Evolutionary conservation across 1,139 yeast species (phyloP).

Genomic region (Arxiozyma slooffiae): DNA sequence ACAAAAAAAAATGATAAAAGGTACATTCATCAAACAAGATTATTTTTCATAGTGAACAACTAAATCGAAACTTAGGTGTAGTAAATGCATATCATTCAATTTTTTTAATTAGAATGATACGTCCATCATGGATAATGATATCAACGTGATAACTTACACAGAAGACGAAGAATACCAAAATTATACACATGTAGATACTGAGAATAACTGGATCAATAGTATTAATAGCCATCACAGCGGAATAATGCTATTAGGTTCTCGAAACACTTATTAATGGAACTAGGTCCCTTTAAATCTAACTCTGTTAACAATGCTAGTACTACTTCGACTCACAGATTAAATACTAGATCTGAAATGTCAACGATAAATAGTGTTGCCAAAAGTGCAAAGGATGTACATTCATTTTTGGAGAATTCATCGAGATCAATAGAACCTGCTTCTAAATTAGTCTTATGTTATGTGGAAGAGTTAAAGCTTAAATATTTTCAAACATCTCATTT

Average conservation of each 20-base stretch:
- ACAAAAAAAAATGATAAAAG: not conserved
- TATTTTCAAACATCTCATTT: constrained; percentile 29
- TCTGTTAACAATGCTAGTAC: not conserved
- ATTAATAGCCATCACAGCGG: not conserved
- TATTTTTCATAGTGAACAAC: constrained; percentile 5
- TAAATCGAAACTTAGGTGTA: constrained; percentile 21
- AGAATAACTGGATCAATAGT: not conserved
- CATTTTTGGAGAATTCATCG: not conserved
- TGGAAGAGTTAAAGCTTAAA: constrained; percentile 28
- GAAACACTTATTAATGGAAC: not conserved
- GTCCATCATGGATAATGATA: not conserved
- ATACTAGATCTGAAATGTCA: not conserved
- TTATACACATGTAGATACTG: not conserved
- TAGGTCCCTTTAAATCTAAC: not conserved
- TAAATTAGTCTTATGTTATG: constrained; percentile 28
- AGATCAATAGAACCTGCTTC: constrained; percentile 19
- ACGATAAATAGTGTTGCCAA: constrained; percentile 1
- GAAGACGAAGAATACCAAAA: not conserved
- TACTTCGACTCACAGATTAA: not conserved
- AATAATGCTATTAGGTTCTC: not conserved
- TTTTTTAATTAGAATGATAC: constrained; percentile 15
- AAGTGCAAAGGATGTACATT: constrained; percentile 3
- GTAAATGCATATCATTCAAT: constrained; percentile 27
- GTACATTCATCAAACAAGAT: not conserved
- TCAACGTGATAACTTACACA: not conserved